Evolutionary conservation across 108 stramenopile genomes (phyloP), one percentile per base, ranked within the genome.

Genomic region (Nitzschia sp.): DNA sequence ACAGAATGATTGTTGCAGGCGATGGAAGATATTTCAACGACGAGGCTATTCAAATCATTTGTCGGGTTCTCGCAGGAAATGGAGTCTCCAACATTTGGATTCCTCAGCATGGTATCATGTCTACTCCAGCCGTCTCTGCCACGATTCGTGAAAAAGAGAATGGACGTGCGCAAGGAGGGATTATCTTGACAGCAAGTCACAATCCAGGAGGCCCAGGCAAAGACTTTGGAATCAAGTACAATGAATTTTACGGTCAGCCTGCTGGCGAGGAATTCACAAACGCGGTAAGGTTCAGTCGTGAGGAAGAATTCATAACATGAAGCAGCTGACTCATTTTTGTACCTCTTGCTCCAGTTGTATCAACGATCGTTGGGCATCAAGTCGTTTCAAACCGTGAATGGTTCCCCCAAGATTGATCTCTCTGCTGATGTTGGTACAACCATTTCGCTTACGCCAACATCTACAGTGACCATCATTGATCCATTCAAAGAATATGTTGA

Each of bases 121-220:
- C 94, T 10, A 99, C 99, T 43, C 90, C 93, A 17, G 89, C 89
- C 25, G 91, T 90, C 6, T 94, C 91, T 0, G 95, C 97, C 0
- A 96, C 82, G n/a, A 93, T 93, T 65, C 84, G 92, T 48, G 77
- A 69, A 11, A 65, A 80, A 57, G 87, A 89, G 64, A 81, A 83
- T 53, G 92, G 96, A 75, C 41, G 77, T 29, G 78, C 87, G 0
- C 82, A 88, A 21, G 92, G 92, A 26, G 92, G 86, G 21, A 96
- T 99, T 67, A 91, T 99, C 25, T 67, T 99, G 53, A 98, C 99
- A 7, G 99, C 98, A 2, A 91, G 88, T 71, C 98, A 98, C 84
- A 98, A 98, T 83, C 97, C 99, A 7, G 99, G 98, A 55, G 99
- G 99, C n/a, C 97, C 97, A 9, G 94, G 95, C 26, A 97, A 94